Evolutionary conservation across 768 basidiomycete genomes (phyloP).

Genomic region (Porpolomopsis calyptriformis): DNA sequence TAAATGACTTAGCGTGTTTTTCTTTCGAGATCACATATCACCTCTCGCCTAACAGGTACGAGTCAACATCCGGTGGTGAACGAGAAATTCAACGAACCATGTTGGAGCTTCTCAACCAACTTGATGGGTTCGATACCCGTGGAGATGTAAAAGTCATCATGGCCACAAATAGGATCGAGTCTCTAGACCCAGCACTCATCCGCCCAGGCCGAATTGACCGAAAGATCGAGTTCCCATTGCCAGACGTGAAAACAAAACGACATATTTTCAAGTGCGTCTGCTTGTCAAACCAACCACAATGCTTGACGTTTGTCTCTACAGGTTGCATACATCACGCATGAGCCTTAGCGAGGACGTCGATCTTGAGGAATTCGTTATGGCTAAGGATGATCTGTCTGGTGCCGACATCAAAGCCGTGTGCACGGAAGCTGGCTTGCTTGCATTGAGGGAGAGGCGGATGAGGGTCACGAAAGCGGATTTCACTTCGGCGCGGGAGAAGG

Average conservation of each 20-base stretch:
- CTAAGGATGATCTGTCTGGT: conserved; percentile 92
- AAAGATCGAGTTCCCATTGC: conserved; percentile 96
- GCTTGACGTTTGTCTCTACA: conserved; percentile 18
- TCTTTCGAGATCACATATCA: background rate
- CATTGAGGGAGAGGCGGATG: conserved; percentile 91
- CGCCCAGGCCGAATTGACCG: conserved; percentile 97
- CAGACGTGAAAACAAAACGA: conserved; percentile 97
- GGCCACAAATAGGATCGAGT: conserved; percentile 98
- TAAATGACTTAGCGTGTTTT: conserved; percentile 25
- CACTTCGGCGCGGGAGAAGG: conserved; percentile 87
- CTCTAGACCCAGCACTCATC: conserved; percentile 94
- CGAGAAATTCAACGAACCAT: conserved; percentile 99
- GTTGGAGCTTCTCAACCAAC: conserved; percentile 95
- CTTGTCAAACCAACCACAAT: background rate
- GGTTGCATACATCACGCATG: conserved; percentile 93
- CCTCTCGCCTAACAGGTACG: conserved; percentile 51
- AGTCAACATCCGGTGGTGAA: conserved; percentile 97
- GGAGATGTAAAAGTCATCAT: conserved; percentile 99
- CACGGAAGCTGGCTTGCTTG: conserved; percentile 95
- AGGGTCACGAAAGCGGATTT: conserved; percentile 88
- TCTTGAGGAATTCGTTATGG: conserved; percentile 89
- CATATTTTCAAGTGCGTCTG: conserved; percentile 81
- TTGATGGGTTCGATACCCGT: conserved; percentile 98
- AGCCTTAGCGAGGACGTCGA: conserved; percentile 80
- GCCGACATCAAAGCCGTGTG: conserved; percentile 99